These are phyloP conservation scores for Fusarium pseudograminearum DNA, from an alignment of 2,329 filamentous ascomycete species.

Conservation along the genomic window DNA sequence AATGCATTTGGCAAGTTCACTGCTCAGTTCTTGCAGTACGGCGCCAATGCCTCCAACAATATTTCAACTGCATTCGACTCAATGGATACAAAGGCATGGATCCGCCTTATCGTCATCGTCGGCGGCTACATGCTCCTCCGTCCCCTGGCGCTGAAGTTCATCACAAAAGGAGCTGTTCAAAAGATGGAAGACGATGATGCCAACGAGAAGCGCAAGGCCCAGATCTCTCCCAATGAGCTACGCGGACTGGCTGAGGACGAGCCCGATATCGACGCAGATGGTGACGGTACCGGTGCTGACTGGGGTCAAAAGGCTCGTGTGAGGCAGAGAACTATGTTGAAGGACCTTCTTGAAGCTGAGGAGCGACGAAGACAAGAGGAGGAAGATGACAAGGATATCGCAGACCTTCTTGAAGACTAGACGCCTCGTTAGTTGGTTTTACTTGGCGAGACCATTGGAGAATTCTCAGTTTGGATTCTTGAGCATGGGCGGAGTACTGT, in stretches of 20 bases:
- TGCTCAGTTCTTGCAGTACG: slow-evolving; percentile 52
- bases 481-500: slow-evolving; percentile 5
- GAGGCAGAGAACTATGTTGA: slow-evolving; percentile 75
- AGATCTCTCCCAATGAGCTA: slow-evolving; percentile 74
- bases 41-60: slow-evolving; percentile 61
- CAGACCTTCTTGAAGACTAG: slow-evolving; percentile 74
- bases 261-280: slow-evolving; percentile 61
- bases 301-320: slow-evolving; percentile 79
- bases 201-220: slow-evolving; percentile 65
- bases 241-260: slow-evolving; percentile 68
- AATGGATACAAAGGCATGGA: slow-evolving; percentile 66
- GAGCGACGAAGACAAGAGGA: slow-evolving; percentile 70
- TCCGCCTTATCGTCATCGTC: slow-evolving; percentile 78
- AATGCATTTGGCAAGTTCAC: slow-evolving; percentile 52
- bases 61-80: slow-evolving; percentile 61
- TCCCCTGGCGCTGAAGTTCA: slow-evolving; percentile 78
- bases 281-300: slow-evolving; percentile 62
- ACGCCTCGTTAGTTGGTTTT: not conserved
- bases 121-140: slow-evolving; percentile 80
- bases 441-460: slow-evolving; percentile 1
- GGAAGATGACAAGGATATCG: slow-evolving; percentile 80
- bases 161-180: slow-evolving; percentile 71
- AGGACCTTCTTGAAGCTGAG: slow-evolving; percentile 74
- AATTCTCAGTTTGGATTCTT: slow-evolving; percentile 6
- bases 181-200: slow-evolving; percentile 70